Evolutionary conservation across 1,284 basidiomycete species (phyloP).

Genomic region (Xerocomus minutiporus): DNA sequence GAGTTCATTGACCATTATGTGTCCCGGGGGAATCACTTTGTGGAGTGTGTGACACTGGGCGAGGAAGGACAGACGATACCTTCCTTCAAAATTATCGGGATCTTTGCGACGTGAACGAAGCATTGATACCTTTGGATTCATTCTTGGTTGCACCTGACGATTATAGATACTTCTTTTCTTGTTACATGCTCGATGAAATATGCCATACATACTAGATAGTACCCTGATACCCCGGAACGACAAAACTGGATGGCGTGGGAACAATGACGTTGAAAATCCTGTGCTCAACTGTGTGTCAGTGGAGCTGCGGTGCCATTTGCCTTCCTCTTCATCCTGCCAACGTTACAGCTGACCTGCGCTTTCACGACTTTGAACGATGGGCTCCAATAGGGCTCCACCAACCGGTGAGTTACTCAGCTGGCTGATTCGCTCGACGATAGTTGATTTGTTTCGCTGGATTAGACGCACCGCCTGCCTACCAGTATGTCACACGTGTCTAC

Average conservation of each 20-base stretch:
- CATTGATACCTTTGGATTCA: neutral
- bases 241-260: slow-evolving; percentile 17
- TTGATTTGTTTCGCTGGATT: neutral
- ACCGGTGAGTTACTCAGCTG: slow-evolving; percentile 9
- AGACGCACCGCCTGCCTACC: slow-evolving; percentile 57
- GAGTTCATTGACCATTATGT: slow-evolving; percentile 78
- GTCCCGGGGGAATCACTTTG: slow-evolving; percentile 73
- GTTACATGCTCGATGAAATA: neutral
- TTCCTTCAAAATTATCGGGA: slow-evolving; percentile 80
- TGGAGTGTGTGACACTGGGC: slow-evolving; percentile 78
- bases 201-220: neutral
- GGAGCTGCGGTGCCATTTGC: neutral
- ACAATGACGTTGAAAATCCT: slow-evolving; percentile 21
- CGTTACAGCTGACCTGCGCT: neutral
- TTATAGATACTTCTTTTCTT: slow-evolving; percentile 6
- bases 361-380: slow-evolving; percentile 16
- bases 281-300: slow-evolving; percentile 2
- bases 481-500: slow-evolving; percentile 54
- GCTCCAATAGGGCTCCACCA: slow-evolving; percentile 9
- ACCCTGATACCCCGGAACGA: too few relatives aligned
- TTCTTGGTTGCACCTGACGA: neutral
- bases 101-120: slow-evolving; percentile 60
- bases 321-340: slow-evolving; percentile 1
- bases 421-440: neutral
- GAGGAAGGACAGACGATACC: slow-evolving; percentile 72